These are phyloP conservation scores for Diaporthe amygdali DNA, from an alignment of 2,329 filamentous ascomycete genomes.

Conservation along the genomic window DNA sequence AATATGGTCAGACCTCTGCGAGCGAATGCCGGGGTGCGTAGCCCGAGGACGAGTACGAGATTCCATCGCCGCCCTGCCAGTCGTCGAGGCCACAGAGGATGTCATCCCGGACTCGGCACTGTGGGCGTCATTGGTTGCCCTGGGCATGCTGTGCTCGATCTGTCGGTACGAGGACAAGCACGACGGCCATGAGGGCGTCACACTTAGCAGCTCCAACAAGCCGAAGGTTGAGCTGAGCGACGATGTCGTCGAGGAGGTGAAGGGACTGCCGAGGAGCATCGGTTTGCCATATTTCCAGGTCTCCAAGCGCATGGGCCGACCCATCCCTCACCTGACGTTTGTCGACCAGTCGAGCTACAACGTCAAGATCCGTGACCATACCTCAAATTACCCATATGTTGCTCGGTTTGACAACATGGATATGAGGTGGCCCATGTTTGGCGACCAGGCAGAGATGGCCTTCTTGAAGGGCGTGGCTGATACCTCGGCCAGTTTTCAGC, in stretches of 20 bases:
- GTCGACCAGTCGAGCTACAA: conserved; percentile 61
- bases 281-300: conserved; percentile 56
- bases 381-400: conserved; percentile 54
- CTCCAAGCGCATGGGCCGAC: conserved; percentile 55
- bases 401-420: conserved; percentile 59
- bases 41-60: conserved; percentile 56
- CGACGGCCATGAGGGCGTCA: conserved; percentile 56
- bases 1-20: conserved; percentile 60
- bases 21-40: conserved; percentile 58
- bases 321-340: conserved; percentile 57
- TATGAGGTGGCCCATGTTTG: conserved; percentile 59
- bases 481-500: conserved; percentile 48
- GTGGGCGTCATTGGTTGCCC: conserved; percentile 57
- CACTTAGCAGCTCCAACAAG: conserved; percentile 36
- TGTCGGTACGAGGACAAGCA: conserved; percentile 58
- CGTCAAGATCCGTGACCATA: conserved; percentile 53
- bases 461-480: conserved; percentile 57
- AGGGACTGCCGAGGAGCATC: conserved; percentile 53
- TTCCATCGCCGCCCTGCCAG: conserved; percentile 51
- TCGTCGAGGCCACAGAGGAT: conserved; percentile 54
- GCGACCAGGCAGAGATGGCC: conserved; percentile 55
- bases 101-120: conserved; percentile 56
- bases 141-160: conserved; percentile 59
- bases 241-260: conserved; percentile 54
- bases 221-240: conserved; percentile 52